Evolutionary conservation across 192 early-diverging fungal genomes (phyloP).

Genomic region (Coemansia pectinata): DNA sequence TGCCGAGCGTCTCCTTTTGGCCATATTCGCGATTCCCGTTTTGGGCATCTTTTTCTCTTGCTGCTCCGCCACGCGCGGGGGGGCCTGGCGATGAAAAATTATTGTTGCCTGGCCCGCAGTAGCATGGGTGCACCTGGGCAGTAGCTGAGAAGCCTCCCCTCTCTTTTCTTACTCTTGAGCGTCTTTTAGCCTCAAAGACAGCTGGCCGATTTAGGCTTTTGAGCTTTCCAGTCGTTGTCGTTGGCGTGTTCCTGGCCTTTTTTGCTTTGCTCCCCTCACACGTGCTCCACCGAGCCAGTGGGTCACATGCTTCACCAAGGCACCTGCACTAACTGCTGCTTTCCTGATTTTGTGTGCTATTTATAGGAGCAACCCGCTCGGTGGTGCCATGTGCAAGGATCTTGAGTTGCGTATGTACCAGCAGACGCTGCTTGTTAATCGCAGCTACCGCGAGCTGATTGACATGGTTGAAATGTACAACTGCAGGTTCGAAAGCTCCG

Average conservation of each 20-base stretch:
- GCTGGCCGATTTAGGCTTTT: slow-evolving; percentile 5
- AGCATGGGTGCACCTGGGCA: slow-evolving; percentile 1
- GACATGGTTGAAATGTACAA: slow-evolving; percentile 37
- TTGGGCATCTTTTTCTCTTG: background rate
- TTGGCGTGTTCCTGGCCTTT: background rate
- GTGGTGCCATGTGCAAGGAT: slow-evolving; percentile 45
- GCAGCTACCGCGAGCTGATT: slow-evolving; percentile 30
- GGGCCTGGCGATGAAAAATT: background rate
- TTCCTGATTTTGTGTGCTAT: slow-evolving; percentile 1
- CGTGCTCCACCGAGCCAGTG: slow-evolving; percentile 3
- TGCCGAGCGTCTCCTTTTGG: background rate
- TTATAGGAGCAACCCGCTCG: slow-evolving; percentile 48
- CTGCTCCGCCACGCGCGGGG: slow-evolving; percentile 2
- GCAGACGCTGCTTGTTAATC: slow-evolving; percentile 28
- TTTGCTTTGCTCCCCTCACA: background rate
- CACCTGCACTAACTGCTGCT: slow-evolving; percentile 1
- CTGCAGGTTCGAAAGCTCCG: slow-evolving; percentile 16
- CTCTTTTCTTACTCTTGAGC: background rate
- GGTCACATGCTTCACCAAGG: background rate
- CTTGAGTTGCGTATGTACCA: slow-evolving; percentile 38
- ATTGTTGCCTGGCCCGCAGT: background rate
- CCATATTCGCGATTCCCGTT: slow-evolving; percentile 2
- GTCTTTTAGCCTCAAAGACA: background rate
- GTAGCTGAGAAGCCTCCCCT: slow-evolving; percentile 7
- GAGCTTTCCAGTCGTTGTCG: background rate